These are phyloP conservation scores for Tolypocladium album DNA, from an alignment of 2,329 filamentous ascomycete genomes.

Conservation along the genomic window DNA sequence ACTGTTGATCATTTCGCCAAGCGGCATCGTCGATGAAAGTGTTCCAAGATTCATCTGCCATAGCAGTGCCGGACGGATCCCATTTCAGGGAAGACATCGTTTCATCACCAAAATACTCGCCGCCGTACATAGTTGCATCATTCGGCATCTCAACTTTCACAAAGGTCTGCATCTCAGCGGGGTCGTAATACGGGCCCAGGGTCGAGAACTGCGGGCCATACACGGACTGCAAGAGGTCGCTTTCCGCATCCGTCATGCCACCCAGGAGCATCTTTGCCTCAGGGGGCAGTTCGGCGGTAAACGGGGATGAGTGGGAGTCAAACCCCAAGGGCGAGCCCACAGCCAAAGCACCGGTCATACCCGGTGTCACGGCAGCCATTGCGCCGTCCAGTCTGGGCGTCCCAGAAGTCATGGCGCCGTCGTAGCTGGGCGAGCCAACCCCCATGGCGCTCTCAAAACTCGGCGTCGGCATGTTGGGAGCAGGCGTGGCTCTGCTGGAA, in stretches of 20 bases:
- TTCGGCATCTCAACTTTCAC: background rate
- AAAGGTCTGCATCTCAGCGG: background rate
- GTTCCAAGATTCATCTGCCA: slow-evolving; percentile 19
- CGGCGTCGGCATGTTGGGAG: background rate
- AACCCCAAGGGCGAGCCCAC: slow-evolving; percentile 5
- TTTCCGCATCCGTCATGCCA: slow-evolving; percentile 17
- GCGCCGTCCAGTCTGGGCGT: background rate
- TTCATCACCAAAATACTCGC: background rate
- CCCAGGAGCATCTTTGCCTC: slow-evolving; percentile 30
- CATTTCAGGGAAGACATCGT: background rate
- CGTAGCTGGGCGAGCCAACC: background rate
- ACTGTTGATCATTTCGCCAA: slow-evolving; percentile 17
- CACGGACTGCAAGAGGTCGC: slow-evolving; percentile 9
- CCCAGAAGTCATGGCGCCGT: background rate
- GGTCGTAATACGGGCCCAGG: background rate
- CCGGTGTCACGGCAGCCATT: background rate
- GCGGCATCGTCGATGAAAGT: slow-evolving; percentile 18
- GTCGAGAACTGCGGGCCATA: background rate
- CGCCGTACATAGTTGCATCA: no score
- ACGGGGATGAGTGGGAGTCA: slow-evolving; percentile 19
- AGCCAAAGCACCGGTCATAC: background rate
- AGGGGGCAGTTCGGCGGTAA: slow-evolving; percentile 29
- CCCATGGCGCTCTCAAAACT: background rate
- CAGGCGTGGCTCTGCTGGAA: background rate
- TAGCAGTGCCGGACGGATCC: slow-evolving; percentile 2